Conservation (phyloP, 1,284 basidiomycete species). For the Cerrena zonata region DNA sequence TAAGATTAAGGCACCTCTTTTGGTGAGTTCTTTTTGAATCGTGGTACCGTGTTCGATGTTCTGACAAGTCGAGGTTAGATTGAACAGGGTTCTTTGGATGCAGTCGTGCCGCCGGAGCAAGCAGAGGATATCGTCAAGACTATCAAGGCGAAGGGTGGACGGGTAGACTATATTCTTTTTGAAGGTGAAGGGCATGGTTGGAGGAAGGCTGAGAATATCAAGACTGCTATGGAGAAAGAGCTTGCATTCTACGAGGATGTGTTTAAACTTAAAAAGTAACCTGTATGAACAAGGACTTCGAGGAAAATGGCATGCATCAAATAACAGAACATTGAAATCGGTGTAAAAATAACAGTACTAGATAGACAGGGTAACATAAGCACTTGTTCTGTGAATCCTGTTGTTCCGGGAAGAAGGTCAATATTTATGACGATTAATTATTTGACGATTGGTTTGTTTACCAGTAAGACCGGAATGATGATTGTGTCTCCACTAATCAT, state of each 20-base stretch:
- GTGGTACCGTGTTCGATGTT: neutral
- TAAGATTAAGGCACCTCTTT: conserved; percentile 41
- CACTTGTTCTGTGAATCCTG: no score
- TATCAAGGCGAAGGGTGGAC: conserved; percentile 35
- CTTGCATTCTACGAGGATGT: conserved; percentile 34
- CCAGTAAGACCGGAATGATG: no score
- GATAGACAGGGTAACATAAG: no score
- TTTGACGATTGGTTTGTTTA: no score
- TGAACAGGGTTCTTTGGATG: conserved; percentile 45
- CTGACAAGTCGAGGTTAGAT: conserved; percentile 28
- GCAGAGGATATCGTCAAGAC: conserved; percentile 41
- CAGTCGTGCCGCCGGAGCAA: conserved; percentile 43
- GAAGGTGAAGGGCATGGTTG: conserved; percentile 53
- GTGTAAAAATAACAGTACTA: no score
- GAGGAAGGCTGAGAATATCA: conserved; percentile 41
- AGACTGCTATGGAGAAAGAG: conserved; percentile 38
- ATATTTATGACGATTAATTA: no score
- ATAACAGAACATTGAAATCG: no score
- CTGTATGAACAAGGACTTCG: no score
- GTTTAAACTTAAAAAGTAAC: conserved; percentile 10
- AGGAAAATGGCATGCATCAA: no score
- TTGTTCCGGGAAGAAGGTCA: no score
- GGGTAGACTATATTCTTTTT: conserved; percentile 43
- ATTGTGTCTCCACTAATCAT: neutral
- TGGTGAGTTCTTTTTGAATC: conserved; percentile 30